A percentile compares a stretch with the other conserved stretches of the same genome.
Conservation (phyloP, 2,329 filamentous ascomycete genomes). For the Arachnomyces sp. region DNA sequence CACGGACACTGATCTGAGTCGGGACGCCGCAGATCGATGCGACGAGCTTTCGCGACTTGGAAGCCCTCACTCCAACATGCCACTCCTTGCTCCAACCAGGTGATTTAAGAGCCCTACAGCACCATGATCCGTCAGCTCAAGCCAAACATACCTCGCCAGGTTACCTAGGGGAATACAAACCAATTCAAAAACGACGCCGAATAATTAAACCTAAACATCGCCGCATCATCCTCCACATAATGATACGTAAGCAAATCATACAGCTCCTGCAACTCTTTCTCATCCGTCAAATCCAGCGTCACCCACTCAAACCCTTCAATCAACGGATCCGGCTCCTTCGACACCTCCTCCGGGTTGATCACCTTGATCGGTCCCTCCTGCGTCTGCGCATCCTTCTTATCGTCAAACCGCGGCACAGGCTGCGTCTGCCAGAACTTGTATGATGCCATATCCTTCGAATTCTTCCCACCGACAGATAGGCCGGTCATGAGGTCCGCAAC, state of each 20-base stretch:
- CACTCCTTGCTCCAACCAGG: conserved; percentile 91
- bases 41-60: conserved; percentile 75
- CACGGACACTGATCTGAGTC: conserved; percentile 69
- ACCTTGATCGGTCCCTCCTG: conserved; percentile 77
- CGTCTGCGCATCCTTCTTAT: conserved; percentile 47
- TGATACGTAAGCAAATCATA: conserved; percentile 86
- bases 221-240: conserved; percentile 94
- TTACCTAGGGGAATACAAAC: conserved; percentile 38
- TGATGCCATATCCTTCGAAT: conserved; percentile 88
- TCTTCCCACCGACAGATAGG: conserved; percentile 67
- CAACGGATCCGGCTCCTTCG: conserved; percentile 66
- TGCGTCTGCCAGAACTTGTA: conserved; percentile 99
- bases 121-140: not conserved
- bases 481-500: conserved; percentile 42
- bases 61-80: conserved; percentile 87
- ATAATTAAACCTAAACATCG: conserved; percentile 97
- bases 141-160: not conserved
- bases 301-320: conserved; percentile 89
- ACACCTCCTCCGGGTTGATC: conserved; percentile 68
- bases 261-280: conserved; percentile 74
- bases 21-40: conserved; percentile 95
- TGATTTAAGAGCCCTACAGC: conserved; percentile 73
- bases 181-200: conserved; percentile 81
- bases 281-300: conserved; percentile 73
- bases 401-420: conserved; percentile 74